Evolutionary conservation across 1,284 basidiomycete species (phyloP), one percentile per base, ranked within the genome.

Genomic region (Erythrobasidium hasegawianum): DNA sequence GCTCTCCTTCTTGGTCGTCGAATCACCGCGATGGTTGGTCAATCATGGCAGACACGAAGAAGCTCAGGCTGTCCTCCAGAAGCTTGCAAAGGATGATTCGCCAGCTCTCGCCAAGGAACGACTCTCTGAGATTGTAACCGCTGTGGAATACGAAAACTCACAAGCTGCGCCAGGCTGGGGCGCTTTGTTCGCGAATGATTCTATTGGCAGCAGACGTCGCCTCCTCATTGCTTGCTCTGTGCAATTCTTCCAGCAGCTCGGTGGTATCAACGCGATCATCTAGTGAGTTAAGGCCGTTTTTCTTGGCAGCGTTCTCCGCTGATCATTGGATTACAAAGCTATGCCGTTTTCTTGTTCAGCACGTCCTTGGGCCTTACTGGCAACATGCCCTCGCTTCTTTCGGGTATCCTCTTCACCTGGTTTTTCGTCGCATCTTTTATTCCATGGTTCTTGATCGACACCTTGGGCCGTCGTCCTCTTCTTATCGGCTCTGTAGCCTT

Each of bases 191-290:
- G 60, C 67, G 38, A 68, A 73, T 27, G 77, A 75, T 64, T 68
- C 71, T 47, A 64, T 75, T 39, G 70, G 71, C 18, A 75, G 73
- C 16, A 70, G 75, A 22, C 69, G 72, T 38, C 72, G 77, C 18
- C 70, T 78, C 10, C 61, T 76, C 26, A 77, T 77, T 58, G 75
- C 75, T 13, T 77, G 75, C 61, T 72, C 74, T 3, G 75, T 78
- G 57, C 77, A 78, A 64, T 76, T 75, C 68, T 75, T 74, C 65
- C 77, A 78, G 67, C 77, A 78, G 69, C 70, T 77, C 29, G 71
- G 72, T 11, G 75, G 75, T 11, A 76, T 76, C 70, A 76, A 76
- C 50, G 76, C 68, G 2, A 61, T 76, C 24, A 75, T 75, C 61
- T 74, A 70, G 43, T 47, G 4, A 18, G 43, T 47, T n/a, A n/a